Evolutionary conservation across 441 rosid genomes (phyloP).

Genomic region (Bocquillonia castaneifolia): DNA sequence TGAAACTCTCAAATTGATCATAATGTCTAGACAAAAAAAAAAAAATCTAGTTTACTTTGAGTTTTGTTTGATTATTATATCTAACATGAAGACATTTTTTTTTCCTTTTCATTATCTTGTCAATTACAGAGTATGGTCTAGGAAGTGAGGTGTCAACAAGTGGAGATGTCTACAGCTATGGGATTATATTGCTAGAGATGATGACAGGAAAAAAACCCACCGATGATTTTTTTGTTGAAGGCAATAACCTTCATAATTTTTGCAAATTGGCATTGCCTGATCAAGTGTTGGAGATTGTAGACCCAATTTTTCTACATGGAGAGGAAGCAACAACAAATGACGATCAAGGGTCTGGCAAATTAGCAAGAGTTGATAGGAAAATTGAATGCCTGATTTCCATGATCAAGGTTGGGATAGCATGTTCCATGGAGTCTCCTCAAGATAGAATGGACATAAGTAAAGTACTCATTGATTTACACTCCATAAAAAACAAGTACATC

Average conservation of each 20-base stretch:
- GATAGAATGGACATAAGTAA: neutral
- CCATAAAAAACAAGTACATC: neutral
- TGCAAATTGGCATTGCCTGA: neutral
- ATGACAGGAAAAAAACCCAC: constrained; percentile 1
- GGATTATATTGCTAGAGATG: constrained; percentile 12
- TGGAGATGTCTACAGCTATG: constrained; percentile 17
- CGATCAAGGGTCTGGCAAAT: too few relatives aligned
- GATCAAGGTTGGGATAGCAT: constrained; percentile 3
- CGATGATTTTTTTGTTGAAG: neutral
- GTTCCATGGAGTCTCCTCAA: constrained; percentile 9
- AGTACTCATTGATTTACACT: neutral
- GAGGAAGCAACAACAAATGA: neutral
- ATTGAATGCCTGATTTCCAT: constrained; percentile 3
- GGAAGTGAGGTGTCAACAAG: constrained; percentile 9
- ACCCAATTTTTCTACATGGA: neutral
- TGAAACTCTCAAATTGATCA: too few relatives aligned
- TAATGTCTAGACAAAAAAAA: too few relatives aligned
- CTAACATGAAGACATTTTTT: neutral
- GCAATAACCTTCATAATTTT: neutral
- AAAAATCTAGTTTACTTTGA: too few relatives aligned
- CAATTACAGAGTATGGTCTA: constrained; percentile 9
- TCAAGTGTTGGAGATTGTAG: neutral
- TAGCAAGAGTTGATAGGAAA: neutral
- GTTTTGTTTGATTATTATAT: too few relatives aligned
- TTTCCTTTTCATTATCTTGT: neutral